Percentiles rank a stretch among this genome's conserved stretches.
Evolutionary conservation across 768 basidiomycete genomes (phyloP).

Genomic region (Lactarius indigo): DNA sequence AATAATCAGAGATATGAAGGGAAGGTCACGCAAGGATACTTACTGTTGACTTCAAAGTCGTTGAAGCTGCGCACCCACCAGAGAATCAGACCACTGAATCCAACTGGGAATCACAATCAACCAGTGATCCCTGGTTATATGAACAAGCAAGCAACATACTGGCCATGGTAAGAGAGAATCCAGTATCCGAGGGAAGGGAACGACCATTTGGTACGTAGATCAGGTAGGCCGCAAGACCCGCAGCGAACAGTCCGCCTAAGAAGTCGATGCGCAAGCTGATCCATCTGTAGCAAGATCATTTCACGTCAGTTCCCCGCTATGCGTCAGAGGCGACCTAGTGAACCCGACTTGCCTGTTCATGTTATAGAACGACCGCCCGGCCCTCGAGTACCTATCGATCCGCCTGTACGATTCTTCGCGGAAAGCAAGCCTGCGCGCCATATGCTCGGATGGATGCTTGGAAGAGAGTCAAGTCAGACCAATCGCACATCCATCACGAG

Average conservation of each 20-base stretch:
- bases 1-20: background rate
- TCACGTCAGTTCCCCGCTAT: background rate
- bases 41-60: constrained; percentile 43
- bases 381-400: constrained; percentile 46
- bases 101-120: constrained; percentile 33
- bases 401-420: constrained; percentile 41
- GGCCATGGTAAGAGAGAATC: constrained; percentile 41
- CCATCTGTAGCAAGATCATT: constrained; percentile 35
- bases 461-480: background rate
- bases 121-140: background rate
- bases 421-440: constrained; percentile 44
- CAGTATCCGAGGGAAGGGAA: constrained; percentile 38
- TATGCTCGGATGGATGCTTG: constrained; percentile 52
- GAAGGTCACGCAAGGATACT: constrained; percentile 3
- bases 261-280: constrained; percentile 52
- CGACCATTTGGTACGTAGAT: constrained; percentile 39
- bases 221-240: constrained; percentile 50
- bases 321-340: background rate
- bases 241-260: constrained; percentile 49
- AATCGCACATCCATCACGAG: background rate
- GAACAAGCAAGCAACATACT: constrained; percentile 27
- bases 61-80: constrained; percentile 45
- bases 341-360: constrained; percentile 39
- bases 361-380: constrained; percentile 44
- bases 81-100: constrained; percentile 54